Conservation (phyloP, 2,329 filamentous ascomycete genomes). For the Septoria linicola region DNA sequence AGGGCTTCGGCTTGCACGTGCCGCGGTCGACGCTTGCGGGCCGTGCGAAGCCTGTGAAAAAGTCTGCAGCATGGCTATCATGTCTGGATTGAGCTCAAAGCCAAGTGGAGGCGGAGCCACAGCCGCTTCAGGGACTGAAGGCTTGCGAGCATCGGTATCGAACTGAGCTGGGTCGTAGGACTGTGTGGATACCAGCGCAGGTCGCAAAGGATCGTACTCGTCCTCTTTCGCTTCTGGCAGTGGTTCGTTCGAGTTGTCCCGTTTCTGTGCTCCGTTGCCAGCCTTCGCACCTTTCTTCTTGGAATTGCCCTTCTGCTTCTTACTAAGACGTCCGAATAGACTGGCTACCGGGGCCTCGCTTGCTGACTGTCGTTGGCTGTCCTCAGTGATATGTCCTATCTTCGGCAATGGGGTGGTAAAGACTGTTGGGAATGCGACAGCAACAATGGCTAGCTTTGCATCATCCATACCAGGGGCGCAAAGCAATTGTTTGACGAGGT, state of each 20-base stretch:
- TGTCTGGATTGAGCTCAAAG: slow-evolving; percentile 27
- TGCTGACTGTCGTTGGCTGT: slow-evolving; percentile 15
- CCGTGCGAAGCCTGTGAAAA: slow-evolving; percentile 11
- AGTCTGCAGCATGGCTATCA: slow-evolving; percentile 28
- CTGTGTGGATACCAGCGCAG: slow-evolving; percentile 30
- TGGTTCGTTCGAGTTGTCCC: slow-evolving; percentile 30
- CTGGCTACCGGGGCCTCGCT: slow-evolving; percentile 23
- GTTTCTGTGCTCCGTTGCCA: slow-evolving; percentile 26
- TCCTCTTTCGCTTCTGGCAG: slow-evolving; percentile 44
- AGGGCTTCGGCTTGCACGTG: slow-evolving; percentile 23
- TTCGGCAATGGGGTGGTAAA: slow-evolving; percentile 47
- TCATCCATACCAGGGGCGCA: slow-evolving; percentile 58
- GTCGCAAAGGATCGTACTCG: slow-evolving; percentile 51
- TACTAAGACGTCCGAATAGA: slow-evolving; percentile 31
- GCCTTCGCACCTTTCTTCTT: slow-evolving; percentile 36
- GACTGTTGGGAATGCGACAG: slow-evolving; percentile 36
- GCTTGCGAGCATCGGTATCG: slow-evolving; percentile 34
- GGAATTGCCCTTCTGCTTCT: slow-evolving; percentile 28
- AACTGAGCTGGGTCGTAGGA: slow-evolving; percentile 31
- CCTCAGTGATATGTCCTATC: slow-evolving; percentile 41
- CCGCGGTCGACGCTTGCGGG: background rate
- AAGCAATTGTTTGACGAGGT: slow-evolving; percentile 50
- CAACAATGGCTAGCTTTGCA: slow-evolving; percentile 44
- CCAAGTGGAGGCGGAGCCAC: background rate
- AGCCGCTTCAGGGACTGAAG: slow-evolving; percentile 2